phyloP scores from a whole-genome alignment of 257 asterid genomes.

The Solanum tarijense region DNA sequence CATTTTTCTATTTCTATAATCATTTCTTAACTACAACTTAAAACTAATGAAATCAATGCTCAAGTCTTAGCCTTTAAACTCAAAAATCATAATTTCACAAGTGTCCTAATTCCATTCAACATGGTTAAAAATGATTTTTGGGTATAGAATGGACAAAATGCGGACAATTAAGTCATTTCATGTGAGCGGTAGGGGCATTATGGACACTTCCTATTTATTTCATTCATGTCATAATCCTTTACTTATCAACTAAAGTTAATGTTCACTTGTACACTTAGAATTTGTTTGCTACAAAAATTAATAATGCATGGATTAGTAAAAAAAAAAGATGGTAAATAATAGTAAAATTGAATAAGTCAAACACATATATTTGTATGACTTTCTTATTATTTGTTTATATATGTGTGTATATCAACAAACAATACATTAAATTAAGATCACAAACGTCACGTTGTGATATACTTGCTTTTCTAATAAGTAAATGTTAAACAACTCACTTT shows the following conservation, averaged over 20 bases:
- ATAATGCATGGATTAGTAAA: no score
- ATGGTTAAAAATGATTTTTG: neutral
- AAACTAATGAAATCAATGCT: neutral
- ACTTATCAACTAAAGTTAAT: neutral
- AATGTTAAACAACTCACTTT: no score
- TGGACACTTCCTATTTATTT: neutral
- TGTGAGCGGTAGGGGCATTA: neutral
- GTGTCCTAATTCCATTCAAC: neutral
- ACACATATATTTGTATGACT: no score
- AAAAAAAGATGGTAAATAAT: no score
- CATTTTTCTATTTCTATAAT: neutral
- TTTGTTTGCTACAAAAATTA: neutral
- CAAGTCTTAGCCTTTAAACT: neutral
- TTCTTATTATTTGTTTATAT: no score
- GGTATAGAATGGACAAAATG: neutral
- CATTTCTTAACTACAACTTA: neutral
- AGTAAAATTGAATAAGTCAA: no score
- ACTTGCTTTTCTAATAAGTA: no score
- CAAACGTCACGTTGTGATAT: no score
- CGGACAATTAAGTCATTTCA: neutral
- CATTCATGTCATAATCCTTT: neutral
- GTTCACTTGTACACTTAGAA: neutral
- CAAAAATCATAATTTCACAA: no score
- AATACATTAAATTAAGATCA: no score
- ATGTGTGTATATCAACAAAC: no score